A percentile compares a stretch with the other conserved stretches of the same genome.
Evolutionary conservation across 768 basidiomycete species (phyloP).

Genomic region (Amyloporia xantha): DNA sequence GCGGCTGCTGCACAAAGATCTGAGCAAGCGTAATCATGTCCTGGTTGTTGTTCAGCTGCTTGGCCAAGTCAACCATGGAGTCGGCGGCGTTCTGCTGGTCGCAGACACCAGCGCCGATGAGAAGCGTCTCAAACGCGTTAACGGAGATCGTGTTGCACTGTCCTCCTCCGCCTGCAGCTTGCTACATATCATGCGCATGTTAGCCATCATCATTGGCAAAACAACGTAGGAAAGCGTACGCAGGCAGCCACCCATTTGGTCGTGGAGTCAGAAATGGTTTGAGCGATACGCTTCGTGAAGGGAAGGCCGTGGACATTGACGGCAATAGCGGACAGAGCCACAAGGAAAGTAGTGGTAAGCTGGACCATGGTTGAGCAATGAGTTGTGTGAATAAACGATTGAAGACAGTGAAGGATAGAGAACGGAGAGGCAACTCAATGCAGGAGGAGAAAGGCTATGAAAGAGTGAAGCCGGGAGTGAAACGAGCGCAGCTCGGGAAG

Average conservation of each 20-base stretch:
- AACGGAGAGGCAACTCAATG: background rate
- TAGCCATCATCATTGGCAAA: background rate
- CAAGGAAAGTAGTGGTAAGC: constrained; percentile 28
- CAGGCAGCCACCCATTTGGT: constrained; percentile 46
- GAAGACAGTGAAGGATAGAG: background rate
- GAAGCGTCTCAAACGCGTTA: constrained; percentile 48
- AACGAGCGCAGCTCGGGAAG: constrained; percentile 8
- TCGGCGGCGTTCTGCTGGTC: constrained; percentile 45
- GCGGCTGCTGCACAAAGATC: constrained; percentile 51
- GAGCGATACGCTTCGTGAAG: constrained; percentile 41
- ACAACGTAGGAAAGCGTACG: constrained; percentile 21
- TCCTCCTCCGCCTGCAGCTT: constrained; percentile 47
- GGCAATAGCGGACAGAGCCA: constrained; percentile 24
- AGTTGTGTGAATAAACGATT: background rate
- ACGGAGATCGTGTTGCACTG: constrained; percentile 54
- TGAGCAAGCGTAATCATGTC: constrained; percentile 46
- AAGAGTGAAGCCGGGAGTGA: background rate
- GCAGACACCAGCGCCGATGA: constrained; percentile 38
- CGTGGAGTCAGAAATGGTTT: constrained; percentile 42
- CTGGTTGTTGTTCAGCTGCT: constrained; percentile 37
- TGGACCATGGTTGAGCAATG: constrained; percentile 20
- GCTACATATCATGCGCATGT: too few relatives aligned
- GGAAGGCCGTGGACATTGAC: constrained; percentile 23
- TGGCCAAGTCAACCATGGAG: constrained; percentile 43
- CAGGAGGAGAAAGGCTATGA: background rate